Evolutionary conservation across 106 monocot species (phyloP).

Genomic region (Gastrodia elata): DNA sequence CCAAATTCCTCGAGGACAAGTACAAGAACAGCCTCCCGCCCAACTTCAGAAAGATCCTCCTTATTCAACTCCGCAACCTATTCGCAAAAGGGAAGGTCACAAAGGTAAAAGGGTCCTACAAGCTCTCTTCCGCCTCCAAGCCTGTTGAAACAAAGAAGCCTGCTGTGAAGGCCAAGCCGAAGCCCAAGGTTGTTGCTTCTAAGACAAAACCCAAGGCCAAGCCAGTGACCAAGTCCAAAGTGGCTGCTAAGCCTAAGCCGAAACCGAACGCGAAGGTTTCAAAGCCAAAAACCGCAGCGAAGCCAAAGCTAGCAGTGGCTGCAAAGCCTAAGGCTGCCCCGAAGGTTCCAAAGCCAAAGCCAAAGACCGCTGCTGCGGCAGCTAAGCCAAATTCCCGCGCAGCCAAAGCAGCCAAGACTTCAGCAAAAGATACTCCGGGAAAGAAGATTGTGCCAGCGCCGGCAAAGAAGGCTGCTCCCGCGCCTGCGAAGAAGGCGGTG

Average conservation of each 20-base stretch:
- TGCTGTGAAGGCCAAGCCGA: constrained; percentile 24
- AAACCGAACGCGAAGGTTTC: constrained; percentile 14
- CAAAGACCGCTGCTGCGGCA: not conserved
- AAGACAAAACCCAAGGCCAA: constrained; percentile 17
- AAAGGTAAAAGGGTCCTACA: constrained; percentile 78
- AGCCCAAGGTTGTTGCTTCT: constrained; percentile 1
- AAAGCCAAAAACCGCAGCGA: constrained; percentile 15
- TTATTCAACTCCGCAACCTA: constrained; percentile 52
- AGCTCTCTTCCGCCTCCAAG: constrained; percentile 27
- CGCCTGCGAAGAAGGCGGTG: not conserved
- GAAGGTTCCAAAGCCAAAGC: constrained; percentile 1
- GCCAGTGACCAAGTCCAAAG: no score
- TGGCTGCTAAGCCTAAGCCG: constrained; percentile 1
- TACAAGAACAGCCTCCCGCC: constrained; percentile 45
- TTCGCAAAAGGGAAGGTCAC: constrained; percentile 54
- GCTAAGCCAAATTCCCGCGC: constrained; percentile 4
- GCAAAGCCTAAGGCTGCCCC: not conserved
- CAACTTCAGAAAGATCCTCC: constrained; percentile 71
- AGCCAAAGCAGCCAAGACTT: constrained; percentile 5
- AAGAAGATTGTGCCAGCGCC: not conserved
- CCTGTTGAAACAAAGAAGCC: not conserved
- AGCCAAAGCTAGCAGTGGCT: not conserved
- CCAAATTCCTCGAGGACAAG: constrained; percentile 77
- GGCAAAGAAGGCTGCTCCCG: no score
- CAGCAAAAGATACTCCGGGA: constrained; percentile 4